Percentiles rank a stretch among this genome's conserved stretches.
Conservation (phyloP, 2,329 filamentous ascomycete species). For the Graphiopsis chlorocephala region DNA sequence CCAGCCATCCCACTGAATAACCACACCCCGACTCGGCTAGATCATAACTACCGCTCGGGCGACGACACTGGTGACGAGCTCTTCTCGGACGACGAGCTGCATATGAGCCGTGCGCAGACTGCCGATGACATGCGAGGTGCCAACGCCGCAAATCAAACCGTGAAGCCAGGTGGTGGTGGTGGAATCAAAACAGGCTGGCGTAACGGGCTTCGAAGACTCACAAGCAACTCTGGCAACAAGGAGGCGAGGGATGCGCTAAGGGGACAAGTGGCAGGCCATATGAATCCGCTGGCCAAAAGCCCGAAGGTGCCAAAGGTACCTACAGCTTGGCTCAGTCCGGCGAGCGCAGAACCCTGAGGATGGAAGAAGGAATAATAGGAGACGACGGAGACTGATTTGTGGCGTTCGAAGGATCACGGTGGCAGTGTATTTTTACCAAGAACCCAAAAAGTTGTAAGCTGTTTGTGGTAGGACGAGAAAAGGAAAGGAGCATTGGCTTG, state of each 20-base stretch:
- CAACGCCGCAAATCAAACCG: slow-evolving; percentile 30
- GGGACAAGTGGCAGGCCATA: slow-evolving; percentile 35
- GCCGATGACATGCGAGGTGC: slow-evolving; percentile 18
- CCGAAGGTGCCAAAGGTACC: slow-evolving; percentile 51
- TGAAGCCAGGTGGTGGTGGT: neutral
- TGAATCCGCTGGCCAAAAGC: slow-evolving; percentile 36
- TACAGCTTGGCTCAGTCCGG: slow-evolving; percentile 40
- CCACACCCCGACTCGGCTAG: slow-evolving; percentile 41
- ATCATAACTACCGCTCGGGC: slow-evolving; percentile 66
- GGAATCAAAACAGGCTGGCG: slow-evolving; percentile 47
- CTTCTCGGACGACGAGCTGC: slow-evolving; percentile 72
- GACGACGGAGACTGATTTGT: too few species aligned
- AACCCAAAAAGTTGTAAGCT: neutral
- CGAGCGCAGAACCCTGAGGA: slow-evolving; percentile 34
- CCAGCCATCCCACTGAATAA: slow-evolving; percentile 52
- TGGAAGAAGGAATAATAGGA: neutral
- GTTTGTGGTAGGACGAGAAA: neutral
- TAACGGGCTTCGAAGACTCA: slow-evolving; percentile 60
- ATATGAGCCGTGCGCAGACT: slow-evolving; percentile 42
- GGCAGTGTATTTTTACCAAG: neutral
- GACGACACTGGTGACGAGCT: slow-evolving; percentile 63
- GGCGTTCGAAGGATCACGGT: neutral
- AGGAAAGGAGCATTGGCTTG: neutral
- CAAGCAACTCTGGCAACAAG: slow-evolving; percentile 49
- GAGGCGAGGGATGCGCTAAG: slow-evolving; percentile 40